Evolutionary conservation across 306 rosid genomes (phyloP).

Genomic region (Sesbania bispinosa): DNA sequence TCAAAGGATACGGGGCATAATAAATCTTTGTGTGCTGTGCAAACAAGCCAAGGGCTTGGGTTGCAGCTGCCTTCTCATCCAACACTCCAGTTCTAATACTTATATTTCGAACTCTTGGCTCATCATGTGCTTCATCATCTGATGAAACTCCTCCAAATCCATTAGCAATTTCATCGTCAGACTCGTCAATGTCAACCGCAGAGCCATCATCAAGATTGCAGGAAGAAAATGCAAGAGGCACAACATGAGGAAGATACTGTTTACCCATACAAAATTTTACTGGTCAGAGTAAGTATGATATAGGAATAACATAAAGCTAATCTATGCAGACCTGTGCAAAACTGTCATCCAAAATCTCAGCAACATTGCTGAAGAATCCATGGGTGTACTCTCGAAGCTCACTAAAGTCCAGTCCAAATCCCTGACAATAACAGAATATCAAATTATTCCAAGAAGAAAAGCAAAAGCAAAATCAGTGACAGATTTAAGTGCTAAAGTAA

Average conservation of each 20-base stretch:
- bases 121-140: constrained; percentile 96
- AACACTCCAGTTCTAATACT: constrained; percentile 95
- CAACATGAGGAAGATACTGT: constrained; percentile 98
- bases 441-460: constrained; percentile 25
- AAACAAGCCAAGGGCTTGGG: constrained; percentile 97
- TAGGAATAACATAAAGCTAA: constrained; percentile 20
- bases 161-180: constrained; percentile 72
- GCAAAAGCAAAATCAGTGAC: background rate
- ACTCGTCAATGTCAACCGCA: constrained; percentile 84
- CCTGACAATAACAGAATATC: constrained; percentile 48
- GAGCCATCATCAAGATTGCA: constrained; percentile 99
- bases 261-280: constrained; percentile 25
- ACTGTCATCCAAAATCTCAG: constrained; percentile 84
- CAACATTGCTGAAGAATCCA: constrained; percentile 94
- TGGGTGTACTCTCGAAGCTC: constrained; percentile 97
- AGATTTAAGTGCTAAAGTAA: constrained; percentile 25
- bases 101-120: constrained; percentile 91
- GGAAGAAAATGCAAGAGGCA: constrained; percentile 86
- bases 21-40: constrained; percentile 79
- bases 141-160: constrained; percentile 99
- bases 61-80: constrained; percentile 99
- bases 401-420: constrained; percentile 84
- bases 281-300: constrained; percentile 28
- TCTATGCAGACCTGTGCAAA: constrained; percentile 66
- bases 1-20: constrained; percentile 87